Evolutionary conservation across 495 filamentous ascomycete species (phyloP), one percentile per base, ranked within the genome.

Genomic region (Penicillium nucicola): DNA sequence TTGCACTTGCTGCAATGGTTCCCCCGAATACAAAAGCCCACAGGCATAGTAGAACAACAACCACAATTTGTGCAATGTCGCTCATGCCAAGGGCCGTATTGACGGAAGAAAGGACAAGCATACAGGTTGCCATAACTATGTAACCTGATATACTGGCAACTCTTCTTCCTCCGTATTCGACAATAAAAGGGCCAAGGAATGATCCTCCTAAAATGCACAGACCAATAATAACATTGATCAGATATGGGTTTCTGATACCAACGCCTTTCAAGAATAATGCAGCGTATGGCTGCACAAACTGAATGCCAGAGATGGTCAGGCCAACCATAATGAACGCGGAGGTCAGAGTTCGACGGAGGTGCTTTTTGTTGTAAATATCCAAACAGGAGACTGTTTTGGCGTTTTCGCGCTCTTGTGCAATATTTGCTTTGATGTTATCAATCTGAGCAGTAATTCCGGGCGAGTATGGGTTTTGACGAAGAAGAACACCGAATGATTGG

Each of bases 21-120:
- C 56, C 62, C 4, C 64, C 62, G 22, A 66, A 67, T 0, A 67
- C 44, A 32, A 67, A 65, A 4, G 62, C 45, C 64, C 64, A 67
- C 11, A 63, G 13, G 32, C 59, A 66, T 13, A 67, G 30, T 10
- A 67, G 41, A 3, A 61, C 49, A 6, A 66, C 62, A 1, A 58
- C 45, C 5, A 61, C 60, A 7, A 63, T 58, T 30, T 60, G 48
- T 0, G 62, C 52, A 15, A 18, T 43, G 0, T 17, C 39, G 19
- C 40, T 18, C 22, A 31, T 18, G 0, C 55, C 55, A 1, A 67
- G 42, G 14, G 53, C 55, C 0, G 56, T 56, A 40, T 48, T 63
- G 10, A 67, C 53, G 1, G 56, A 48, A 0, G 64, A 61, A 11
- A 67, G 38, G n/a, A 63, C 48, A 7, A 67, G 45, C 64, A 67